Evolutionary conservation across 176 grass and related monocot genomes (phyloP).

Genomic region (Carex parvula): DNA sequence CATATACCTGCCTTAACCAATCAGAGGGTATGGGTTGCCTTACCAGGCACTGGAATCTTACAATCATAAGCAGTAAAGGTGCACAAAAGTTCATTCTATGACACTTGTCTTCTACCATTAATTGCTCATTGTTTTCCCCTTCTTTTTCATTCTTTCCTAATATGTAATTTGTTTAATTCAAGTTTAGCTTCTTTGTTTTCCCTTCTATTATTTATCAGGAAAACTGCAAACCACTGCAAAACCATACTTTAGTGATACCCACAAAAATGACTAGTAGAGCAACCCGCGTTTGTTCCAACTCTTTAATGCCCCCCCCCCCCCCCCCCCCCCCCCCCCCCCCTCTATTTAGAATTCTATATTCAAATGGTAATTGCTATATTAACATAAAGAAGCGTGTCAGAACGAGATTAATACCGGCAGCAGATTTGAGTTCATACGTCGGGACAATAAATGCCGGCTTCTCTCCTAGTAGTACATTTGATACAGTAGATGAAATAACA

Average conservation of each 20-base stretch:
- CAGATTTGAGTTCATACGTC: slow-evolving; percentile 98
- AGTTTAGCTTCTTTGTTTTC: neutral
- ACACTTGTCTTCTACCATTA: neutral
- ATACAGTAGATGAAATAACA: slow-evolving; percentile 97
- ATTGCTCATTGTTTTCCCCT: neutral
- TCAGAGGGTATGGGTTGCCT: neutral
- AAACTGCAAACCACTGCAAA: neutral
- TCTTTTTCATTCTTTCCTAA: neutral
- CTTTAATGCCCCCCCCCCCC: neutral
- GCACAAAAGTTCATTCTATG: neutral
- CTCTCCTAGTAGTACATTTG: slow-evolving; percentile 88
- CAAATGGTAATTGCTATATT: slow-evolving; percentile 29
- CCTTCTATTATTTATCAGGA: neutral
- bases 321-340: too few relatives aligned
- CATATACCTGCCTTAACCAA: neutral
- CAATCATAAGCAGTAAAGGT: neutral
- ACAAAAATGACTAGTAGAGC: slow-evolving; percentile 7
- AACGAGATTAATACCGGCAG: slow-evolving; percentile 94
- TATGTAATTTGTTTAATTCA: neutral
- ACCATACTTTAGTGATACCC: neutral
- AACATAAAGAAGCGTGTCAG: slow-evolving; percentile 54
- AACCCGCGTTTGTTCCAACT: neutral
- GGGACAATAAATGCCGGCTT: slow-evolving; percentile 95
- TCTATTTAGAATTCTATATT: neutral
- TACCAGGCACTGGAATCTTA: neutral